Conservation (phyloP, 2,329 filamentous ascomycete species). For the Penicillium brevicompactum region DNA sequence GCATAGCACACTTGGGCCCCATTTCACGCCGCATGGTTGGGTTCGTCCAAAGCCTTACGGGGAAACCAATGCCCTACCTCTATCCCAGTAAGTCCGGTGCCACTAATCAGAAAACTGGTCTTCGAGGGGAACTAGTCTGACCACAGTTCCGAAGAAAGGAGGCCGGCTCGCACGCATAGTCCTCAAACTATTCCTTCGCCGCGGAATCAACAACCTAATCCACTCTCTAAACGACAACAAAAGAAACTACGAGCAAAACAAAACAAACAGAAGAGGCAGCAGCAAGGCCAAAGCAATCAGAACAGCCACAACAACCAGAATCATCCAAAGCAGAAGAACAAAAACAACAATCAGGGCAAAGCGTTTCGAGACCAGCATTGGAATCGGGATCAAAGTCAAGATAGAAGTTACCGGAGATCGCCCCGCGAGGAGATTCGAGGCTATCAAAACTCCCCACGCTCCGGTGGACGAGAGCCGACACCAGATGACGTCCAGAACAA, state of each 20-base stretch:
- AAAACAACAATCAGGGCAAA: not conserved
- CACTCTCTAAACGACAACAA: constrained; percentile 6
- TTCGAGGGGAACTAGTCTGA: not conserved
- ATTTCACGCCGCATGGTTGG: constrained; percentile 1
- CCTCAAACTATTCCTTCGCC: not conserved
- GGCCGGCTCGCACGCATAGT: not conserved
- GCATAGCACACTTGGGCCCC: not conserved
- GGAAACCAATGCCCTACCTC: not conserved
- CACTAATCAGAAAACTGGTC: not conserved
- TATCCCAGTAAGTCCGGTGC: not conserved
- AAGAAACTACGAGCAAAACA: not conserved
- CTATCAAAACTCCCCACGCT: not conserved
- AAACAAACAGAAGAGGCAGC: not conserved
- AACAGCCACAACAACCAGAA: not conserved
- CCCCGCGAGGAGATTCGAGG: not conserved
- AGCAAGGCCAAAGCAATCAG: not conserved
- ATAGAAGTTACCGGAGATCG: not conserved
- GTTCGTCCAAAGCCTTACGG: constrained; percentile 1
- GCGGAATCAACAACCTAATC: not conserved
- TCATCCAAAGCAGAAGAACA: not conserved
- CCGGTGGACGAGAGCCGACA: not conserved
- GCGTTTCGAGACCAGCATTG: not conserved
- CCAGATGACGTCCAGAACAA: not conserved
- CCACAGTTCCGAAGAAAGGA: not conserved
- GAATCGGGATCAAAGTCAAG: not conserved